These are phyloP conservation scores for Clohesyomyces aquaticus DNA, from an alignment of 495 filamentous ascomycete genomes.

Conservation along the genomic window DNA sequence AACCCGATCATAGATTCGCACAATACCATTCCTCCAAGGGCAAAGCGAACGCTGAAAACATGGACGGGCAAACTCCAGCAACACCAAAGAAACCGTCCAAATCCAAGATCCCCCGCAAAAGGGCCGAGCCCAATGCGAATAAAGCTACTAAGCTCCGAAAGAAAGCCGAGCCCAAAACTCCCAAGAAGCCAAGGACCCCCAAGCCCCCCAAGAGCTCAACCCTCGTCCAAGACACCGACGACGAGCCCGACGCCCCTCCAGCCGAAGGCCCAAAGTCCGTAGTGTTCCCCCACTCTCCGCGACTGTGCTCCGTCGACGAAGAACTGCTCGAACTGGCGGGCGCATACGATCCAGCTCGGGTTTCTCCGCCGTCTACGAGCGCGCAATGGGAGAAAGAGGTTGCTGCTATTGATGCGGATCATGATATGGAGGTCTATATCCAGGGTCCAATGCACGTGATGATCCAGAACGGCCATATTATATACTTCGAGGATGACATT, in stretches of 20 bases:
- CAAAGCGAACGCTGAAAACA: not conserved
- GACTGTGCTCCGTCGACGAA: not conserved
- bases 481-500: no score
- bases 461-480: no score
- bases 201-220: not conserved
- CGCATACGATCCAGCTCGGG: not conserved
- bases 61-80: not conserved
- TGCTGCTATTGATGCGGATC: no score
- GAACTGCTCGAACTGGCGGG: not conserved
- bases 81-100: not conserved
- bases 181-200: not conserved
- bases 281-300: not conserved
- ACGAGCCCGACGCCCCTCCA: not conserved
- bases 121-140: not conserved
- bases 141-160: not conserved
- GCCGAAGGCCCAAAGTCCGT: not conserved
- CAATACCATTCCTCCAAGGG: no score
- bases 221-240: not conserved
- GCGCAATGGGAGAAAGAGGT: not conserved
- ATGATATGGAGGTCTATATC: no score
- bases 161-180: not conserved
- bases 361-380: not conserved
- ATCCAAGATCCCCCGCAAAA: not conserved
- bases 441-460: no score
- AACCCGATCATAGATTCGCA: not conserved